Base-by-base conservation (phyloP, 257 asterid genomes). In the Striga asiatica region DNA sequence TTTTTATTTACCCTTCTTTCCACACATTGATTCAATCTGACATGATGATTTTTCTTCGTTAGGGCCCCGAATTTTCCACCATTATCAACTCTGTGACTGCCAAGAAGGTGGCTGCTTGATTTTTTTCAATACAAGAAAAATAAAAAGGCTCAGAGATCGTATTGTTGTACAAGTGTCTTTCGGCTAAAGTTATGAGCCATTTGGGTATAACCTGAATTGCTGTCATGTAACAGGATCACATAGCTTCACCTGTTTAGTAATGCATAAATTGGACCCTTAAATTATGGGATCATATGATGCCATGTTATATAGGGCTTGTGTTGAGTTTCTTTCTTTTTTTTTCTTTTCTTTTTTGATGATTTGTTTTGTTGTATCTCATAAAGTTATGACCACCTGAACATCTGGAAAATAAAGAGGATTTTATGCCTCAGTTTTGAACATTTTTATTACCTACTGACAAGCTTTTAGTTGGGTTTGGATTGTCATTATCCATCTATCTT, bases 21-120 rank as follows among this genome's bases (percentile, higher is more conserved):
- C n/a, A n/a, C n/a, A n/a, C n/a, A n/a, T n/a, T n/a, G n/a, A n/a
- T 34, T 34, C 41, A 57, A 50, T 29, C 52, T 67, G 38, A 2
- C 24, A 7, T 67, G 38, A 2, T 29, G 10, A 16, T 64, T 69
- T 18, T 19, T 64, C 34, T 68, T 41, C 63, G 63, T 65, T 65
- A 91, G 98, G 98, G 98, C 96, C 24, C 85, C 27, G 99, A 92
- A 72, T 88, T 92, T 49, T 93, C 94, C 9, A 77, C 95, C 19
- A 88, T 92, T 31, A 72, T 88, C 48, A 92, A 92, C 76, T 88
- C 99, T 10, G 99, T 84, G 52, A 81, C 97, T 31, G 77, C 93
- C 46, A 92, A 92, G 83, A 92, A 81, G 81, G 94, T 88, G 20
- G 83, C 94, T 51, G 95, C 85, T 27, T 92, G 82, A 83, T n/a